A percentile compares a stretch with the other conserved stretches of the same genome.
Evolutionary conservation across 164 flowering plant species (phyloP).

Genomic region (Stephania japonica): DNA sequence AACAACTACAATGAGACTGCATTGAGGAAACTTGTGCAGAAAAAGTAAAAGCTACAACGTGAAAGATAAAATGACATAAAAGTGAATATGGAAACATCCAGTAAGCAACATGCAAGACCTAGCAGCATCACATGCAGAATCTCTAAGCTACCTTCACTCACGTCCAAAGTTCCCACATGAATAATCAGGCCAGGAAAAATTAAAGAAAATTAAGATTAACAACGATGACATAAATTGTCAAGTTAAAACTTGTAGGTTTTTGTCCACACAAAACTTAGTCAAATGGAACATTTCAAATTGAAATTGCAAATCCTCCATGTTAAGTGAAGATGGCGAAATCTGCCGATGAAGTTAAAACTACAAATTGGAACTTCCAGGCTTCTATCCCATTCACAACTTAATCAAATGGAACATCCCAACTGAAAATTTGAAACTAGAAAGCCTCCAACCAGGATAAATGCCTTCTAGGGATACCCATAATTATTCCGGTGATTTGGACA

Average conservation of each 20-base stretch:
- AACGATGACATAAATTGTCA: no score
- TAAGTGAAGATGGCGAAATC: neutral
- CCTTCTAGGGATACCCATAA: neutral
- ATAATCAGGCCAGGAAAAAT: no score
- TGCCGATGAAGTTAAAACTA: neutral
- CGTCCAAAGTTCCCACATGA: no score
- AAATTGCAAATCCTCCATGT: neutral
- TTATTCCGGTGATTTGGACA: no score
- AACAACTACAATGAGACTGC: neutral
- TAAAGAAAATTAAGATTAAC: no score
- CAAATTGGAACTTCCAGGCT: neutral
- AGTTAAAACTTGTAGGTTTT: no score
- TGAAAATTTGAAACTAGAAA: neutral
- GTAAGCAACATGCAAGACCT: neutral
- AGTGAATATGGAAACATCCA: neutral
- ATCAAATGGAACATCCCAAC: neutral
- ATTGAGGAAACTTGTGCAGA: neutral
- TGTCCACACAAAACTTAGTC: neutral
- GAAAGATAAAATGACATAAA: neutral
- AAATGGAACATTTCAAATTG: neutral
- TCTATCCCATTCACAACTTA: neutral
- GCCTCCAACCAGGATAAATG: neutral
- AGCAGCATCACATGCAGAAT: no score
- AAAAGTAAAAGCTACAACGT: neutral
- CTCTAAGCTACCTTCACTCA: no score